Base-by-base conservation (phyloP, 768 basidiomycete species). In the Hypsizygus marmoreus region DNA sequence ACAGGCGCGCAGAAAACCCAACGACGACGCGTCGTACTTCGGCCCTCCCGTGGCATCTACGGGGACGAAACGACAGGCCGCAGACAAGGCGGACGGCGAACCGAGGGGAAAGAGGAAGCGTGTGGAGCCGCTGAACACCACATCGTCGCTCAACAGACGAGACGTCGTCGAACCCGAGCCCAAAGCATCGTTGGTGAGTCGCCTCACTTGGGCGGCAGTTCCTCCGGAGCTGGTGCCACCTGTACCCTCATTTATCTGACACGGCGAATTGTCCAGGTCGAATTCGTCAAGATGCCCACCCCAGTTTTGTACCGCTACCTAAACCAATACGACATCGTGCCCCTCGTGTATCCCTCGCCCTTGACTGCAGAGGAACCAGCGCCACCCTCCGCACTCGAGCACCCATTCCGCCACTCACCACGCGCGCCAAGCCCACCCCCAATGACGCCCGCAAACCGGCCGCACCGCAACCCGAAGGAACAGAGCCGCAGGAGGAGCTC, bases 71-170 rank as follows among this genome's bases (percentile, higher is more conserved):
- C 68, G 88, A 53, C 79, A 80, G 34, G 88, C 86, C 0, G 69
- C 59, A 13, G 88, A 90, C 40, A 79, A 81, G 56, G 75, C 69
- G 19, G 86, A 89, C 6, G 85, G 84, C n/a, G 88, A 90, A 54
- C 81, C 84, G 12, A 73, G 88, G 38, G 72, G 75, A 42, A 90
- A 91, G 66, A 70, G 88, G 55, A 91, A 88, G 67, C 77, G 85
- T 53, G 71, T 79, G 28, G 87, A 87, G 26, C 62, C 71, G 22
- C 51, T 56, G 7, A 46, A 62, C 11, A 57, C 56, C 10, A 43
- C 52, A 22, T 51, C 54, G 32, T 47, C 63, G 33, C 47, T 61
- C n/a, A 58, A 30, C 50, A 67, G 65, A 50, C 68, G 66, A 42
- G 65, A 69, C 44, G 67, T 58, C 45, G 56, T 59, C 23, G 72